phyloP scores from a whole-genome alignment of 768 basidiomycete genomes.

The Tephrocybe sp. region DNA sequence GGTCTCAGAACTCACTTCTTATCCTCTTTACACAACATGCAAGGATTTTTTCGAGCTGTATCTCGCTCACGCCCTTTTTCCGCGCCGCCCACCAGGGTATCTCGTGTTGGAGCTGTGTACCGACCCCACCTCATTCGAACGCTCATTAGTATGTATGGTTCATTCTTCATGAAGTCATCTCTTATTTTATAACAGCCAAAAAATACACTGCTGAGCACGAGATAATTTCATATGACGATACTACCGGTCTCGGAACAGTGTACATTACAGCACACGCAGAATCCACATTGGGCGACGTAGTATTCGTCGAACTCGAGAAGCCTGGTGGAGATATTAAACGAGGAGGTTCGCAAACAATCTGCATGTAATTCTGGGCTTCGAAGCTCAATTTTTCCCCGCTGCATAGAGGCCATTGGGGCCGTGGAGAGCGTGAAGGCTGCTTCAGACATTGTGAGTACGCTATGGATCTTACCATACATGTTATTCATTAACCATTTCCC shows the following conservation, averaged over 20 bases:
- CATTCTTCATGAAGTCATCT: not conserved
- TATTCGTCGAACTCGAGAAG: constrained; percentile 88
- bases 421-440: constrained; percentile 97
- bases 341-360: constrained; percentile 59
- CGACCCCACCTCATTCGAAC: constrained; percentile 40
- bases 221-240: constrained; percentile 74
- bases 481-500: constrained; percentile 10
- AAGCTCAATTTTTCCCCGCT: not conserved
- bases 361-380: not conserved
- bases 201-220: constrained; percentile 90
- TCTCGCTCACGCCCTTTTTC: constrained; percentile 19
- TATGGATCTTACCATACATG: constrained; percentile 1
- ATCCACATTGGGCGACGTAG: constrained; percentile 89
- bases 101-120: constrained; percentile 20
- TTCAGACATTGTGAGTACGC: constrained; percentile 73
- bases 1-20: not conserved
- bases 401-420: constrained; percentile 77
- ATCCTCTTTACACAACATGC: constrained; percentile 29
- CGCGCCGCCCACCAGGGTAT: constrained; percentile 19
- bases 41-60: constrained; percentile 32
- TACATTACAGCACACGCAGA: constrained; percentile 93
- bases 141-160: constrained; percentile 53
- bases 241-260: constrained; percentile 73
- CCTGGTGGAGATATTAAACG: constrained; percentile 58
- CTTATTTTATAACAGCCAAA: constrained; percentile 46